These are phyloP conservation scores for Coleophoma crateriformis DNA, from an alignment of 2,329 filamentous ascomycete genomes.

Conservation along the genomic window DNA sequence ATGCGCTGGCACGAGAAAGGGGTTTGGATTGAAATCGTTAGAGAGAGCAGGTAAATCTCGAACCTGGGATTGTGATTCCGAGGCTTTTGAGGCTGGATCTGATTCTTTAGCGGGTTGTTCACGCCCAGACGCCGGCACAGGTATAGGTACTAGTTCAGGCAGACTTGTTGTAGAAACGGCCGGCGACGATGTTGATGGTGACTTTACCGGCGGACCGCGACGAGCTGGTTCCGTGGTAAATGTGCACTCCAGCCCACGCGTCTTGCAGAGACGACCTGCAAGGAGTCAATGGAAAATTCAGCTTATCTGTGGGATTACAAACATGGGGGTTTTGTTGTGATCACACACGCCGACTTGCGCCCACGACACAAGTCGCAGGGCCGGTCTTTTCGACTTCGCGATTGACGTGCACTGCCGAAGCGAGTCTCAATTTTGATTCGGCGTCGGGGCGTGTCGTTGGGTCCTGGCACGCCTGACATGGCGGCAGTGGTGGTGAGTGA, in stretches of 20 bases:
- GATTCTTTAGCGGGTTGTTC: no score
- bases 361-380: conserved; percentile 40
- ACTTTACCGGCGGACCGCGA: background rate
- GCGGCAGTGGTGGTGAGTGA: background rate
- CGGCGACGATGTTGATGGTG: background rate
- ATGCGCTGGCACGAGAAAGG: no score
- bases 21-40: no score
- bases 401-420: conserved; percentile 33
- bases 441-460: conserved; percentile 19
- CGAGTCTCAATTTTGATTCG: conserved; percentile 36
- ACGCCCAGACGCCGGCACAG: no score
- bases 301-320: conserved; percentile 15
- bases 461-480: background rate
- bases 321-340: conserved; percentile 38
- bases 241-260: conserved; percentile 17
- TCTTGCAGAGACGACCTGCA: conserved; percentile 22
- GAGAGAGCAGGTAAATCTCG: no score
- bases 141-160: no score
- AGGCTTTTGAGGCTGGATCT: no score
- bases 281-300: background rate
- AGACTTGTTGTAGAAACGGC: background rate
- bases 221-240: conserved; percentile 14
- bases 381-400: conserved; percentile 38
- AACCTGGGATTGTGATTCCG: no score
- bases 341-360: conserved; percentile 42